phyloP scores from a whole-genome alignment of 1,139 yeast genomes.

The Insectozyma bohioensis region DNA sequence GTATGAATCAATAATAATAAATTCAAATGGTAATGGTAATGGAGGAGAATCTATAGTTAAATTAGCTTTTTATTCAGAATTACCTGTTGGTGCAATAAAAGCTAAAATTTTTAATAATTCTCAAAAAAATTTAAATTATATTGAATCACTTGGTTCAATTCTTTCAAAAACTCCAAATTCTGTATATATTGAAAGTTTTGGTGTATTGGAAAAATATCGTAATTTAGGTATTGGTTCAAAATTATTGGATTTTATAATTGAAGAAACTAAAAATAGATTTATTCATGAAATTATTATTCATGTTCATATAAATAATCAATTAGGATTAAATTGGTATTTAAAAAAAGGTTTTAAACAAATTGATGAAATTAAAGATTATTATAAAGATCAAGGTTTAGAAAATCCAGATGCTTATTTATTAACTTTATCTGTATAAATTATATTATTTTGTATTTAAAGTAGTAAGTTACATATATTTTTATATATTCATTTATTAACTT shows the following conservation, averaged over 20 bases:
- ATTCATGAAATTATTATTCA: constrained; percentile 61
- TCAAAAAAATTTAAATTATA: constrained; percentile 26
- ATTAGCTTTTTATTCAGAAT: constrained; percentile 57
- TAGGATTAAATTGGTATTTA: constrained; percentile 56
- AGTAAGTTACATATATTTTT: no score
- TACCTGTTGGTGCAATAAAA: constrained; percentile 72
- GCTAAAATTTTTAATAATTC: constrained; percentile 43
- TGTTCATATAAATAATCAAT: constrained; percentile 49
- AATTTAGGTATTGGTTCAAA: constrained; percentile 60
- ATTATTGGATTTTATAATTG: constrained; percentile 54
- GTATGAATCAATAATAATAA: constrained; percentile 39
- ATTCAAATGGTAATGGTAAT: no score
- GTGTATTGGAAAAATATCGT: constrained; percentile 63
- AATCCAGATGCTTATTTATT: constrained; percentile 48
- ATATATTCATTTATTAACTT: no score
- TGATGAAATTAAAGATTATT: constrained; percentile 47
- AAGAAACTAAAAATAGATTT: constrained; percentile 50
- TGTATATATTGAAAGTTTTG: constrained; percentile 64
- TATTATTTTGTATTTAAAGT: not conserved
- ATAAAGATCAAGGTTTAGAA: constrained; percentile 46
- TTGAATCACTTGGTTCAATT: constrained; percentile 19
- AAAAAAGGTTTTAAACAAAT: constrained; percentile 52
- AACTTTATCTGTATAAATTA: constrained; percentile 24
- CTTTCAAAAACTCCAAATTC: constrained; percentile 44
- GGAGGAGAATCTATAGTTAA: constrained; percentile 37